A percentile compares a stretch with the other conserved stretches of the same genome.
phyloP scores from a whole-genome alignment of 345 rosid genomes.

The Atalantia buxifolia region DNA sequence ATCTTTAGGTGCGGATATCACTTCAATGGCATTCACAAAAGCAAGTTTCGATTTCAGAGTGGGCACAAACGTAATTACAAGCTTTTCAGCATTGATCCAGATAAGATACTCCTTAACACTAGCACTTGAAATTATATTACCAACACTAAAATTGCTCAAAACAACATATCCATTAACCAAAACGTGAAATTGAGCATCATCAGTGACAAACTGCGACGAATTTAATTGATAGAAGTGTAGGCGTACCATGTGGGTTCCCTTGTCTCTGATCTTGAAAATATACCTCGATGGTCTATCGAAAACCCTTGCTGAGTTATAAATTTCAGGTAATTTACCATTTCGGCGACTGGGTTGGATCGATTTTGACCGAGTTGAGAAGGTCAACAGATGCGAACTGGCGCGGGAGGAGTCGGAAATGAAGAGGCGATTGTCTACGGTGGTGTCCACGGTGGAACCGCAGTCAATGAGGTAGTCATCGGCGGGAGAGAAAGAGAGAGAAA shows the following conservation, averaged over 20 bases:
- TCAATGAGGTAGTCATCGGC: conserved; percentile 57
- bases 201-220: conserved; percentile 38
- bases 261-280: conserved; percentile 51
- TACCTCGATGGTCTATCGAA: conserved; percentile 62
- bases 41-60: conserved; percentile 41
- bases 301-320: conserved; percentile 64
- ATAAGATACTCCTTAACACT: conserved; percentile 66
- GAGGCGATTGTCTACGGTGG: conserved; percentile 54
- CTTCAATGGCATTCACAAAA: conserved; percentile 83
- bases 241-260: conserved; percentile 76
- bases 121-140: conserved; percentile 11
- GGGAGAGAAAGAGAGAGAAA: conserved; percentile 43
- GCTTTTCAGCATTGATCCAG: conserved; percentile 42
- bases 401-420: conserved; percentile 50
- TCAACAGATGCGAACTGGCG: conserved; percentile 24
- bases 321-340: conserved; percentile 30
- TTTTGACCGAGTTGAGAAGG: conserved; percentile 31
- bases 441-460: conserved; percentile 64
- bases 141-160: conserved; percentile 61
- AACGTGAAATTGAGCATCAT: conserved; percentile 64
- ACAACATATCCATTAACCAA: conserved; percentile 63
- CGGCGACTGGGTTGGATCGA: conserved; percentile 32
- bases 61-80: conserved; percentile 60
- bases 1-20: conserved; percentile 85
- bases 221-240: conserved; percentile 58